Conservation (phyloP, 257 asterid genomes). For the Ophiorrhiza pumila region DNA sequence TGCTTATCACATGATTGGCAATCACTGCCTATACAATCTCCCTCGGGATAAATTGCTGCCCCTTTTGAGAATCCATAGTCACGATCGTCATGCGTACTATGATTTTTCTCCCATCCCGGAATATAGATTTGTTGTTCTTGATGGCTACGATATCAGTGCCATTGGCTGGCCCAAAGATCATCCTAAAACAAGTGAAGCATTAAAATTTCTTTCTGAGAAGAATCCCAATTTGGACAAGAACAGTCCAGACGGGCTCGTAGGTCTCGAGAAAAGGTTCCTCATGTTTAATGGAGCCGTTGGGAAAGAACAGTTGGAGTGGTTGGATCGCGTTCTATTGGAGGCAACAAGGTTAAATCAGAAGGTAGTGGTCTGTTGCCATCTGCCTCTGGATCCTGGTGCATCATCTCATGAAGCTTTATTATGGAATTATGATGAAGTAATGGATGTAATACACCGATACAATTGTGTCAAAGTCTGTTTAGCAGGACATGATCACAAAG, state of each 20-base stretch:
- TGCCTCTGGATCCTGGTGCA: conserved; percentile 66
- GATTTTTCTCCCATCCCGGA: conserved; percentile 82
- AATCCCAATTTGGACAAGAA: conserved; percentile 84
- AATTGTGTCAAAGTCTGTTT: conserved; percentile 80
- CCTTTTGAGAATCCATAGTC: conserved; percentile 48
- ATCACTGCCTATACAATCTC: conserved; percentile 94
- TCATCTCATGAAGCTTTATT: conserved; percentile 53
- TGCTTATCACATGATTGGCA: conserved; percentile 89
- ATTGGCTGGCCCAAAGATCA: conserved; percentile 89
- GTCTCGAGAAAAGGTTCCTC: conserved; percentile 70
- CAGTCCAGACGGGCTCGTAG: conserved; percentile 81
- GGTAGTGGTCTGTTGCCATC: conserved; percentile 72
- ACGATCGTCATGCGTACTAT: conserved; percentile 55
- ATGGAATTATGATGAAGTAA: conserved; percentile 91
- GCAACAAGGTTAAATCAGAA: conserved; percentile 59
- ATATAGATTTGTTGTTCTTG: conserved; percentile 73
- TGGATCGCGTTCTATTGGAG: conserved; percentile 61
- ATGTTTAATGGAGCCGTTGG: conserved; percentile 94
- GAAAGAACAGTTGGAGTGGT: conserved; percentile 74
- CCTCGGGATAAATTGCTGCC: conserved; percentile 83
- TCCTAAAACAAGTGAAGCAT: conserved; percentile 56
- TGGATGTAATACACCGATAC: conserved; percentile 73
- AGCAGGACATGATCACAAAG: conserved; percentile 82
- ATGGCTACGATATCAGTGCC: conserved; percentile 81
- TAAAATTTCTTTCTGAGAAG: conserved; percentile 51